A percentile compares a stretch with the other conserved stretches of the same genome.
Evolutionary conservation across 2,329 filamentous ascomycete genomes (phyloP).

Genomic region (Endoconidiophora polonica): DNA sequence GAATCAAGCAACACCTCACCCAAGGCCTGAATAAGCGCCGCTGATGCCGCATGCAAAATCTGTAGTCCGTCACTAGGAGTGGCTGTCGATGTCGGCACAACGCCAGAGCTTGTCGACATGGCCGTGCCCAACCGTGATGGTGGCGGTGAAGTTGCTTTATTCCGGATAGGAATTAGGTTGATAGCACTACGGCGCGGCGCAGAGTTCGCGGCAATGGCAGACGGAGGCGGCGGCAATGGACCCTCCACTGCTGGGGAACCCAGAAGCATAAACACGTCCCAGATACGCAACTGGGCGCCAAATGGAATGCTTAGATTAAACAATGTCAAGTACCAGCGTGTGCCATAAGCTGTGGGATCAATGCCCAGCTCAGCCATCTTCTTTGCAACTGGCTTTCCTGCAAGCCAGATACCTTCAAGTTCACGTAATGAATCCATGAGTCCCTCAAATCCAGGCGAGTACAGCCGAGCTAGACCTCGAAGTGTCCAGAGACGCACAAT

Average conservation of each 20-base stretch:
- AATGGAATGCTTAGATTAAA: conserved; percentile 97
- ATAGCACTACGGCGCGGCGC: conserved; percentile 8
- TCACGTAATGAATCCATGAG: conserved; percentile 73
- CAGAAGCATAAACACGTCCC: conserved; percentile 94
- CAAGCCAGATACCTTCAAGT: conserved; percentile 73
- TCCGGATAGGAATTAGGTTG: conserved; percentile 69
- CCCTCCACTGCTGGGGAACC: conserved; percentile 46
- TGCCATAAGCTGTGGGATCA: conserved; percentile 82
- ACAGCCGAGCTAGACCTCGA: conserved; percentile 70
- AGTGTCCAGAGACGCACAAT: conserved; percentile 85
- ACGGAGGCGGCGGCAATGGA: conserved; percentile 11
- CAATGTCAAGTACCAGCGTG: conserved; percentile 89
- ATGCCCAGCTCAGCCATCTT: conserved; percentile 68
- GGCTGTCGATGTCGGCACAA: conserved; percentile 11
- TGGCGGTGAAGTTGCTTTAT: conserved; percentile 41
- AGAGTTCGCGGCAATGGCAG: not conserved
- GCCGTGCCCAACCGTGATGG: conserved; percentile 9
- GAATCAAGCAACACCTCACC: conserved; percentile 76
- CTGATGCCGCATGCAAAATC: conserved; percentile 74
- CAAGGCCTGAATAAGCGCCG: conserved; percentile 80
- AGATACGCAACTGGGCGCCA: conserved; percentile 80
- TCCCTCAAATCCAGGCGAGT: conserved; percentile 68
- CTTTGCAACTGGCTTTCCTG: conserved; percentile 56
- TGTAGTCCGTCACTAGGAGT: conserved; percentile 42
- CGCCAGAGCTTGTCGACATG: conserved; percentile 1